Evolutionary conservation across 257 asterid genomes (phyloP).

Genomic region (Penstemon barbatus): DNA sequence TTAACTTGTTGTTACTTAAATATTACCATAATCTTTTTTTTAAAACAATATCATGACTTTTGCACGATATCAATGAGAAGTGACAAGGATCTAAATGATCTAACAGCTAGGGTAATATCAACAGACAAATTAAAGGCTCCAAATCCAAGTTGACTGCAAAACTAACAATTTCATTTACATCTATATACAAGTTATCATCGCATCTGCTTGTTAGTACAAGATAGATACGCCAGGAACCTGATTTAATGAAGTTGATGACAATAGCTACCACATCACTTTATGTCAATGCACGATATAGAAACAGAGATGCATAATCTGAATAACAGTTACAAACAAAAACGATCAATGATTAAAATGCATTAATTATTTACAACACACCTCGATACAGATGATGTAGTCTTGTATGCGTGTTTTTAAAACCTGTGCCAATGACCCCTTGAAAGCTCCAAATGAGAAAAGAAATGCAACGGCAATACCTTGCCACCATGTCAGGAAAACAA

Average conservation of each 20-base stretch:
- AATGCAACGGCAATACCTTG: constrained; percentile 95
- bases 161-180: background rate
- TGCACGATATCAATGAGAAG: too few species aligned
- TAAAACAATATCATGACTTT: too few species aligned
- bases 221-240: background rate
- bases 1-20: too few species aligned
- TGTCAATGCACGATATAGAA: background rate
- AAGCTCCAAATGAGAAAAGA: constrained; percentile 86
- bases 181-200: background rate
- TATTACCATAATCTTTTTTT: too few species aligned
- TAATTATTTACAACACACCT: constrained; percentile 48
- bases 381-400: constrained; percentile 93
- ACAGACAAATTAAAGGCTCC: too few species aligned
- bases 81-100: too few species aligned
- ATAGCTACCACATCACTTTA: background rate
- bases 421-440: constrained; percentile 78
- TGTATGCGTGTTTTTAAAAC: constrained; percentile 80
- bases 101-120: too few species aligned
- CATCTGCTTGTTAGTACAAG: background rate
- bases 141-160: background rate
- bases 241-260: background rate
- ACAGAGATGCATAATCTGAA: constrained; percentile 8
- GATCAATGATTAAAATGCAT: background rate
- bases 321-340: background rate
- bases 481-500: constrained; percentile 98